phyloP scores from a whole-genome alignment of 2,329 filamentous ascomycete species.

The Emericellopsis cladophorae region DNA sequence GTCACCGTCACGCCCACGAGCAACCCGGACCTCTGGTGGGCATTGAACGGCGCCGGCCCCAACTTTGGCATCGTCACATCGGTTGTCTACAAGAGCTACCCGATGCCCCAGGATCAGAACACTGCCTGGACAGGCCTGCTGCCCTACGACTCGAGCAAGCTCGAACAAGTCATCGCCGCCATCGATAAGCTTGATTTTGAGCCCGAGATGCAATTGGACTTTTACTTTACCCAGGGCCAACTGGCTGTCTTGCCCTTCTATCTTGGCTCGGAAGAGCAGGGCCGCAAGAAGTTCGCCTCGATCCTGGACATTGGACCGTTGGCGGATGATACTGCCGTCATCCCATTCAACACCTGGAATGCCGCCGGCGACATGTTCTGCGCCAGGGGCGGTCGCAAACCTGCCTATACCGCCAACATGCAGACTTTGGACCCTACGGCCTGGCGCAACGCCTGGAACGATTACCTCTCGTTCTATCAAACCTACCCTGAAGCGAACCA shows the following conservation, averaged over 20 bases:
- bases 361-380: constrained; percentile 22
- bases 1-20: constrained; percentile 24
- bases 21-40: constrained; percentile 43
- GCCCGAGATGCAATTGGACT: not conserved
- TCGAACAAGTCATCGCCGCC: not conserved
- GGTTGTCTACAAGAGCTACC: constrained; percentile 23
- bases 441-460: constrained; percentile 25
- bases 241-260: constrained; percentile 7
- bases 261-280: constrained; percentile 16
- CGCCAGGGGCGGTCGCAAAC: constrained; percentile 21
- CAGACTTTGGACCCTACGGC: constrained; percentile 16
- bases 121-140: not conserved
- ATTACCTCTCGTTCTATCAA: constrained; percentile 20
- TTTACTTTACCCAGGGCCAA: not conserved
- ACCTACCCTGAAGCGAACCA: constrained; percentile 15
- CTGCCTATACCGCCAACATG: constrained; percentile 19
- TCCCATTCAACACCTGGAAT: constrained; percentile 24
- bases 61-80: constrained; percentile 41
- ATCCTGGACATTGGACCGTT: constrained; percentile 18
- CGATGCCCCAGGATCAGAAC: constrained; percentile 13
- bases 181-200: not conserved
- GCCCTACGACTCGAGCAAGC: not conserved
- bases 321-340: constrained; percentile 11
- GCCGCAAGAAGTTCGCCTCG: constrained; percentile 17
- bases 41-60: constrained; percentile 39